Base-by-base conservation (phyloP, 495 filamentous ascomycete species). In the Rostrohypoxylon terebratum region DNA sequence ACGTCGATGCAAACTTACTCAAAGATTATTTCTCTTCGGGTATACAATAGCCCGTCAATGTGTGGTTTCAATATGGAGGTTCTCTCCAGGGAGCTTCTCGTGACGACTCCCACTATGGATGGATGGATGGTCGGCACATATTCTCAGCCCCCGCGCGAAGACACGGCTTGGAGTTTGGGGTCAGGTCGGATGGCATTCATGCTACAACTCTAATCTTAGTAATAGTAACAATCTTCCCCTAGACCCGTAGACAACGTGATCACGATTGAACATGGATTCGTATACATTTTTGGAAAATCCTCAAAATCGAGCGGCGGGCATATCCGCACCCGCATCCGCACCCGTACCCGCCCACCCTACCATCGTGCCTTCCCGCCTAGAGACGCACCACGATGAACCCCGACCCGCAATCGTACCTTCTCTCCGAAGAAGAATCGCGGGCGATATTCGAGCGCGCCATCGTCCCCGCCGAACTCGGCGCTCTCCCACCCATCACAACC, bases 401-500 rank as follows among this genome's bases (percentile, higher is more conserved):
- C 13, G 50, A 73, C 42, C 66, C 66, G 23, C 55, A 62, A 48
- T 71, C 72, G 13, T 75, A 73, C 62, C 48, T 73, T 10, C 73
- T 75, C 51, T 70, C 69, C 4, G 69, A 66, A n/a, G 73, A 59
- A 10, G 65, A 66, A 18, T 73, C 69, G 20, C 53, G 23, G 13
- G 44, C 31, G 20, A 73, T 75, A 36, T 75, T 75, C 63, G 73
- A 73, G 40, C 65, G 62, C 1, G 57, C 60, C 18, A 75, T 75
- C 51, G 25, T 75, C 11, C 73, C 73, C 16, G 51, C 62, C 31
- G 73, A 72, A 28, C 66, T 75, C 28, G 53, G 58, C 59, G 16
- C 20, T 16, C 63, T 54, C 1, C 47, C 47, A 38, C 28, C 34
- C 1, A 28, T 34, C n/a, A 16, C 48, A n/a, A 10, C 4, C 25